phyloP scores from a whole-genome alignment of 345 rosid genomes.

The Dimocarpus longan region DNA sequence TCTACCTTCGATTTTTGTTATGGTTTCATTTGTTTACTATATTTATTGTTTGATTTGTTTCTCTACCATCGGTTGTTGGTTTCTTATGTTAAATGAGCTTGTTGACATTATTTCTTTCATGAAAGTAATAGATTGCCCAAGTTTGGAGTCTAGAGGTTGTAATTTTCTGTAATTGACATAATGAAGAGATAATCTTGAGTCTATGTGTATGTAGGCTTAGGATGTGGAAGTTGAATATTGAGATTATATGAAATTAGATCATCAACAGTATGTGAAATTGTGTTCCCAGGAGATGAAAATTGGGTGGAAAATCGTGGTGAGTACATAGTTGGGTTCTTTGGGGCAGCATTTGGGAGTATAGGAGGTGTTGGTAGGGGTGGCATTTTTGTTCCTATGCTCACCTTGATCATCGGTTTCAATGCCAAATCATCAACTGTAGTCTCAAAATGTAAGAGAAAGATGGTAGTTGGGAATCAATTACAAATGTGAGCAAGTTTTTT shows the following conservation, averaged over 20 bases:
- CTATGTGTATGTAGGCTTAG: too few relatives aligned
- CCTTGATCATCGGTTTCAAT: slow-evolving; percentile 47
- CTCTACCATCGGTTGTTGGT: too few relatives aligned
- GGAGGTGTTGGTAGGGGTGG: slow-evolving; percentile 65
- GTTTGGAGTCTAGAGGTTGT: too few relatives aligned
- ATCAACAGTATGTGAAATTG: slow-evolving; percentile 6
- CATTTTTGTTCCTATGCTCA: slow-evolving; percentile 57
- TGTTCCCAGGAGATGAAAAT: slow-evolving; percentile 37
- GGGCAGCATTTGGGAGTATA: slow-evolving; percentile 58
- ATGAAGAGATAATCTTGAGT: too few relatives aligned
- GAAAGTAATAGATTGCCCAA: too few relatives aligned
- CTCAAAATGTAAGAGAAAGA: slow-evolving; percentile 45
- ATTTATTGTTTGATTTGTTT: too few relatives aligned
- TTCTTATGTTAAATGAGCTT: too few relatives aligned
- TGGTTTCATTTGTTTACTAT: background rate
- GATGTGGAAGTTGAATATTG: too few relatives aligned
- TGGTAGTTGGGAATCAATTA: background rate
- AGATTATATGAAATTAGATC: background rate
- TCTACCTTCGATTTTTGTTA: too few relatives aligned
- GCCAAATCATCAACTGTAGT: slow-evolving; percentile 51
- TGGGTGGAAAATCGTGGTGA: slow-evolving; percentile 47
- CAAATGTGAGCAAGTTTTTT: background rate
- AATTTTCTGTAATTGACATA: too few relatives aligned
- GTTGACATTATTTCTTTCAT: too few relatives aligned
- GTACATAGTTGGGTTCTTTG: slow-evolving; percentile 46